A percentile compares a stretch with the other conserved stretches of the same genome.
Conservation (phyloP, 2,329 filamentous ascomycete species). For the Pseudonectria foliicola region DNA sequence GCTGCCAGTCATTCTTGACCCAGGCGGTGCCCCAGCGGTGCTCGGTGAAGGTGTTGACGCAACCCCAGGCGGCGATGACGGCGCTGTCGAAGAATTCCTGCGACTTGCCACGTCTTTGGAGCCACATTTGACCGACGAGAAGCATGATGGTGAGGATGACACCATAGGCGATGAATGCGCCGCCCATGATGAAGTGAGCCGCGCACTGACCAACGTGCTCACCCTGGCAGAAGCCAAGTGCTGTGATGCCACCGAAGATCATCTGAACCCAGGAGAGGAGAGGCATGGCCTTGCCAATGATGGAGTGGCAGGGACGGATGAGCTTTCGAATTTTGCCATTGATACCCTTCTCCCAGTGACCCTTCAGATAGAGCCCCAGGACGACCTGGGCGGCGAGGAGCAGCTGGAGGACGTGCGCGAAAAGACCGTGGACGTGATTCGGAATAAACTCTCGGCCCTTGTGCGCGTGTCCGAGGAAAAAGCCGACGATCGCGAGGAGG, state of each 20-base stretch:
- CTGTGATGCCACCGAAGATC: slow-evolving; percentile 89
- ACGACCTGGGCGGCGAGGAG: slow-evolving; percentile 69
- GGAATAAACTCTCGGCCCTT: slow-evolving; percentile 76
- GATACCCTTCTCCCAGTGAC: slow-evolving; percentile 81
- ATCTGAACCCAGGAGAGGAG: slow-evolving; percentile 87
- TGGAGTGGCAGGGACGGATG: slow-evolving; percentile 66
- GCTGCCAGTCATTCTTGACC: slow-evolving; percentile 92
- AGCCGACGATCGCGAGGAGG: slow-evolving; percentile 70
- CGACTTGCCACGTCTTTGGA: slow-evolving; percentile 72
- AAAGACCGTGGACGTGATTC: slow-evolving; percentile 70
- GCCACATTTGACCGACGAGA: slow-evolving; percentile 81
- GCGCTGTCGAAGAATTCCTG: slow-evolving; percentile 96
- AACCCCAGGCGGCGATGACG: slow-evolving; percentile 90
- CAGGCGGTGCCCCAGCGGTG: slow-evolving; percentile 86
- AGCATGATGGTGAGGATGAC: slow-evolving; percentile 80
- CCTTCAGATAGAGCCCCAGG: slow-evolving; percentile 78
- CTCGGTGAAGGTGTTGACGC: slow-evolving; percentile 96
- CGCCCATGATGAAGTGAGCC: slow-evolving; percentile 98
- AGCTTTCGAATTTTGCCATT: slow-evolving; percentile 68
- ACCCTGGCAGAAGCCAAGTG: slow-evolving; percentile 84
- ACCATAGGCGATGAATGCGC: slow-evolving; percentile 91
- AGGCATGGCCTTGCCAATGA: slow-evolving; percentile 83
- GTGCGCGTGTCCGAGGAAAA: slow-evolving; percentile 87
- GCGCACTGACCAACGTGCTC: slow-evolving; percentile 89
- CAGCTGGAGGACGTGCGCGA: slow-evolving; percentile 74